Evolutionary conservation across 2,329 filamentous ascomycete genomes (phyloP).

Genomic region (Neopestalotiopsis sp.): DNA sequence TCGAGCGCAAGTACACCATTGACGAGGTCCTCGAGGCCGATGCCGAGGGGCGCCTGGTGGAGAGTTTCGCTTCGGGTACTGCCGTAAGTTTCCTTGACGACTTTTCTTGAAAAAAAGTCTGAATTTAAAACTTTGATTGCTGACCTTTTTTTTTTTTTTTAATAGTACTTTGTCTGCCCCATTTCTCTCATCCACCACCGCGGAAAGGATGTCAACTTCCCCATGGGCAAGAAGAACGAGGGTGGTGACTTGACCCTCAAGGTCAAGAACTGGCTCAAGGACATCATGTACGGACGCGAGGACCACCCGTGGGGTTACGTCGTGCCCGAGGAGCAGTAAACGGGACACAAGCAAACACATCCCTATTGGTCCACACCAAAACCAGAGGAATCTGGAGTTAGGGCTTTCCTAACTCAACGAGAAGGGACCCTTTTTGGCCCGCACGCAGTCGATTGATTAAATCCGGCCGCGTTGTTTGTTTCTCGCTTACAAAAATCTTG

Average conservation of each 20-base stretch:
- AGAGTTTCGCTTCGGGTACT: constrained; percentile 87
- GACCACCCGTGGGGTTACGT: constrained; percentile 74
- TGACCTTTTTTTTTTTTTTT: background rate
- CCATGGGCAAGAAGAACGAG: constrained; percentile 59
- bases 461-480: background rate
- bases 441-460: background rate
- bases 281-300: constrained; percentile 77
- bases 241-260: constrained; percentile 61
- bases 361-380: background rate
- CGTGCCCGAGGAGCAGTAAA: constrained; percentile 60
- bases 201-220: constrained; percentile 65
- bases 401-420: background rate
- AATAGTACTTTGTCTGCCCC: constrained; percentile 72
- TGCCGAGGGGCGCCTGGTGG: constrained; percentile 76
- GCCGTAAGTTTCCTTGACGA: constrained; percentile 61
- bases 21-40: constrained; percentile 74
- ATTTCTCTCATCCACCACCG: constrained; percentile 73
- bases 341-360: background rate
- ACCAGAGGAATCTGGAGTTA: background rate
- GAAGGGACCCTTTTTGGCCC: background rate
- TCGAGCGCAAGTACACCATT: constrained; percentile 85
- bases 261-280: constrained; percentile 70
- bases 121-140: constrained; percentile 13
- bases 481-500: background rate
- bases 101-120: background rate